Conservation (phyloP, 2,329 filamentous ascomycete species). For the Fusarium papillatum region DNA sequence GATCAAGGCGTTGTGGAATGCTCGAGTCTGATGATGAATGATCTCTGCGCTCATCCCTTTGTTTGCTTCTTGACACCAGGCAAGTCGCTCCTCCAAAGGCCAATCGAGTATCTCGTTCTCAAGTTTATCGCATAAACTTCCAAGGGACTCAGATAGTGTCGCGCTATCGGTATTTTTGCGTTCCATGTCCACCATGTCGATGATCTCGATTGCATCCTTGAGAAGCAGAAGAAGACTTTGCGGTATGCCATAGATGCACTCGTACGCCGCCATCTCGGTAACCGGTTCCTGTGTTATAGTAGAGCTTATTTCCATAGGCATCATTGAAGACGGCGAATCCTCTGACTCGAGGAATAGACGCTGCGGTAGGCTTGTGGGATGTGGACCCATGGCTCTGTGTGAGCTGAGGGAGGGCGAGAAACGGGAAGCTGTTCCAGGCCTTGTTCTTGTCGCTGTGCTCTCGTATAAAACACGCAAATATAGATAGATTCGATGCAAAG, state of each 20-base stretch:
- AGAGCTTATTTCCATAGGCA: neutral
- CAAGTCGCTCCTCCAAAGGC: constrained; percentile 6
- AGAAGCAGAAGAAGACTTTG: constrained; percentile 12
- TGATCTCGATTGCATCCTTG: constrained; percentile 18
- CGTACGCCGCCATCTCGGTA: constrained; percentile 1
- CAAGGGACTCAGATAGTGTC: neutral
- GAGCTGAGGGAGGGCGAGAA: neutral
- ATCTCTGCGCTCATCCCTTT: constrained; percentile 17
- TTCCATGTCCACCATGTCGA: constrained; percentile 16
- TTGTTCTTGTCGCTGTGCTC: constrained; percentile 28
- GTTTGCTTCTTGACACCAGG: neutral
- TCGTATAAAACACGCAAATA: constrained; percentile 42
- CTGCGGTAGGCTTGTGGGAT: neutral
- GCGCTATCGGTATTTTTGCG: neutral
- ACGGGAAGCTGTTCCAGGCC: neutral
- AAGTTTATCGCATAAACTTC: constrained; percentile 11
- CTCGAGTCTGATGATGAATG: constrained; percentile 24
- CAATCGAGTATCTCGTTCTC: constrained; percentile 26
- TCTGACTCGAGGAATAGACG: neutral
- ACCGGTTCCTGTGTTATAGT: neutral
- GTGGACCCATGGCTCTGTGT: neutral
- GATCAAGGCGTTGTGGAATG: constrained; percentile 44
- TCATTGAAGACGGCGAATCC: neutral
- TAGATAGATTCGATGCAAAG: constrained; percentile 43
- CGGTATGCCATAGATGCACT: constrained; percentile 25